phyloP scores from a whole-genome alignment of 148 eudicot species.

The Hydrangea macrophylla region DNA sequence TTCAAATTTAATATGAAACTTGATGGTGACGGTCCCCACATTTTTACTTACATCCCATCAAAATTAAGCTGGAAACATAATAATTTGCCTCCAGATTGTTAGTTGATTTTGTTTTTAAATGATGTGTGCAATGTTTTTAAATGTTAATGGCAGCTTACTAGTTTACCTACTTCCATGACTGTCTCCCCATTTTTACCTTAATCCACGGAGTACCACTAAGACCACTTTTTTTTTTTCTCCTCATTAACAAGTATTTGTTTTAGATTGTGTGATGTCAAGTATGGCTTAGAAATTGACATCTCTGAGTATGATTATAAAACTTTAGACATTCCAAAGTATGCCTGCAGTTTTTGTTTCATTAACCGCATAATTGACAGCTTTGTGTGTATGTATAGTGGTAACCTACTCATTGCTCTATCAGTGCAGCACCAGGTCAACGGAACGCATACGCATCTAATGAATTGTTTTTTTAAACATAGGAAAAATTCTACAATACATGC shows the following conservation, averaged over 20 bases:
- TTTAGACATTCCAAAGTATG: neutral
- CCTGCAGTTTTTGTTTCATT: neutral
- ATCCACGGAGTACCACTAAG: slow-evolving; percentile 23
- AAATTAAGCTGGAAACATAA: slow-evolving; percentile 3
- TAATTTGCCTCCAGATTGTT: slow-evolving; percentile 3
- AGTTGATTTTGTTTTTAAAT: slow-evolving; percentile 10
- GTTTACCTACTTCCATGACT: slow-evolving; percentile 20
- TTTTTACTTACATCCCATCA: slow-evolving; percentile 38
- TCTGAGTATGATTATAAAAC: slow-evolving; percentile 5
- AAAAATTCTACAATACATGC: neutral
- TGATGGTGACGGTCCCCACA: slow-evolving; percentile 6
- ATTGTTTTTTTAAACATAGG: neutral
- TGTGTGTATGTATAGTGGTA: neutral
- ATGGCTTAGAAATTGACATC: slow-evolving; percentile 26
- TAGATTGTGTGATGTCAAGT: slow-evolving; percentile 31
- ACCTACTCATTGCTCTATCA: slow-evolving; percentile 20
- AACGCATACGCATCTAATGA: neutral
- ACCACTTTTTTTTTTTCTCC: neutral
- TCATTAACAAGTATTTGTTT: slow-evolving; percentile 9
- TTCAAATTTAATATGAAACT: neutral
- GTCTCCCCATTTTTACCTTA: slow-evolving; percentile 17
- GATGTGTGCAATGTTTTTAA: slow-evolving; percentile 13
- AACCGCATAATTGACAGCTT: neutral
- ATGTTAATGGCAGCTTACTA: slow-evolving; percentile 14
- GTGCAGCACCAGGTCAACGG: slow-evolving; percentile 16